phyloP scores from a whole-genome alignment of 345 rosid species.

The Schrenkiella parvula region DNA sequence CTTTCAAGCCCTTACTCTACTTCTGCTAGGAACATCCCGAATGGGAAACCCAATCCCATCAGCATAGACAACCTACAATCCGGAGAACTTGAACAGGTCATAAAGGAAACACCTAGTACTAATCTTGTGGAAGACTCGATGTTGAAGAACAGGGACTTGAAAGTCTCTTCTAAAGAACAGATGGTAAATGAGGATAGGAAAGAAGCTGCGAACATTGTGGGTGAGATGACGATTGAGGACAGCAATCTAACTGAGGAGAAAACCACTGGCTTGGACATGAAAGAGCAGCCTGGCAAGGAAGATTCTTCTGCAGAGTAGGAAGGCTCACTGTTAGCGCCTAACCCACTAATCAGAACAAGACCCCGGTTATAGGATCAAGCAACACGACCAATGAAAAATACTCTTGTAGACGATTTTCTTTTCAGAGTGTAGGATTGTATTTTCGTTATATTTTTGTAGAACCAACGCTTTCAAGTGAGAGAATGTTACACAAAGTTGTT shows the following conservation, averaged over 20 bases:
- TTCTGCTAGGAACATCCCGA: conserved; percentile 39
- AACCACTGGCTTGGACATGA: conserved; percentile 15
- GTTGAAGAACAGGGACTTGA: neutral
- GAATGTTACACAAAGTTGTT: neutral
- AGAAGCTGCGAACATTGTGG: conserved; percentile 22
- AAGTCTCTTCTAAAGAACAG: conserved; percentile 38
- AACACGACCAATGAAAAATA: neutral
- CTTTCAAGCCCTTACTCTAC: conserved; percentile 28
- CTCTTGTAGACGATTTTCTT: neutral
- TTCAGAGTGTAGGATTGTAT: neutral
- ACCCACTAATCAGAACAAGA: conserved; percentile 37
- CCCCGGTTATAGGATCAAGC: neutral
- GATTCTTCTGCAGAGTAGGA: conserved; percentile 32
- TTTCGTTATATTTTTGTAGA: neutral
- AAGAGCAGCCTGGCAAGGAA: conserved; percentile 24
- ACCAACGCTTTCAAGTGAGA: neutral
- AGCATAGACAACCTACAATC: conserved; percentile 23
- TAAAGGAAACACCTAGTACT: conserved; percentile 22
- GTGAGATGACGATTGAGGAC: conserved; percentile 18
- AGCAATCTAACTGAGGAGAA: conserved; percentile 23
- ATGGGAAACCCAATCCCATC: conserved; percentile 39
- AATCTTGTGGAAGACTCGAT: conserved; percentile 29
- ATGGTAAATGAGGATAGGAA: conserved; percentile 24
- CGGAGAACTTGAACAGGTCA: conserved; percentile 14
- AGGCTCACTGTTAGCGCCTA: conserved; percentile 18